Evolutionary conservation across 345 rosid genomes (phyloP), one percentile per base, ranked within the genome.

Genomic region (Trapa incisa): DNA sequence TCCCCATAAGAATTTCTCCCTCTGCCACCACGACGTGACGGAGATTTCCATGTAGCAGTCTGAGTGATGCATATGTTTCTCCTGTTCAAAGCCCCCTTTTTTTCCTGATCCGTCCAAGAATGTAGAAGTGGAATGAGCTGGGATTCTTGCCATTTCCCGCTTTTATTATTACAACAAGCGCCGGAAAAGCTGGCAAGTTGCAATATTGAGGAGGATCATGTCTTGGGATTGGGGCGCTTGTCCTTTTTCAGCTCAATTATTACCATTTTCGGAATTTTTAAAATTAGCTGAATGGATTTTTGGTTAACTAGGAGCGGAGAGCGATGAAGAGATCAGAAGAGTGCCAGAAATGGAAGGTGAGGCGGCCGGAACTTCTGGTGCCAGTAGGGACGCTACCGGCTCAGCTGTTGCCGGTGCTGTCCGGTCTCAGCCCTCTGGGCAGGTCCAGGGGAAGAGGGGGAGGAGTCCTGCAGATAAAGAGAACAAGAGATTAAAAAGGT

Each of bases 311-410:
- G 99, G 96, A 9, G 71, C 89, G 72, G 98, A 95, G 76, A 95
- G 99, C 48, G 99, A 95, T 65, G 98, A 95, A 75, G 99, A 95
- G 86, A 89, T 87, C 72, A 79, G 98, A 56, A 82, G 96, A 78
- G 98, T 91, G 43, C 98, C 99, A 53, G 98, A 91, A 77, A 75
- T 95, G 69, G 83, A 91, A 7, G 96, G 86, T 2, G 96, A 86
- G 67, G 81, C 71, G 9, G 77, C 75, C 0, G 89, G 85, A 16
- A 74, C 81, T 15, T 81, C 86, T 11, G 77, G 76, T 4, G 75
- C 86, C 3, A 84, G 84, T 4, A 61, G 80, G 16, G 87, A 83
- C 10, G 13, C 70, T 38, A 79, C 83, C 61, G 79, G 62, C 3
- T 8, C 87, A 10, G 76, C 14, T 33, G 74, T 74, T 1, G 92